These are phyloP conservation scores for Trichoderma erinaceum DNA, from an alignment of 495 filamentous ascomycete genomes.

Conservation along the genomic window DNA sequence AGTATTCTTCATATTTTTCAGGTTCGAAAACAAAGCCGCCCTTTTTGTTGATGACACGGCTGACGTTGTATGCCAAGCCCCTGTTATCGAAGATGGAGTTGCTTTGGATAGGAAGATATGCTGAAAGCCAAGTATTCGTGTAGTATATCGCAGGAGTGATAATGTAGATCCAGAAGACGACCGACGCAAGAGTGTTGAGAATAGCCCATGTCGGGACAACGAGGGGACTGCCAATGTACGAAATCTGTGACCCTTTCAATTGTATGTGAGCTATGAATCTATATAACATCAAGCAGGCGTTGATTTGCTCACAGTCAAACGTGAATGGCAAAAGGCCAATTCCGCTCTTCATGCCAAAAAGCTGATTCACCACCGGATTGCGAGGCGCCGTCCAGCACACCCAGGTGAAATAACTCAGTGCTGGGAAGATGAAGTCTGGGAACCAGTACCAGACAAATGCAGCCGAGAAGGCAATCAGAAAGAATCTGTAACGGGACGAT, in stretches of 20 bases:
- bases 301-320: background rate
- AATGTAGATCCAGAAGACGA: constrained; percentile 17
- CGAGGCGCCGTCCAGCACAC: constrained; percentile 30
- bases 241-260: background rate
- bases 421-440: constrained; percentile 26
- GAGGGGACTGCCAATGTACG: background rate
- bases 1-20: constrained; percentile 30
- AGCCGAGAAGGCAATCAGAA: constrained; percentile 21
- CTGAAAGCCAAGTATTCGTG: constrained; percentile 28
- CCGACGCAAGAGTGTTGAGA: background rate
- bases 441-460: constrained; percentile 30
- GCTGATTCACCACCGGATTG: constrained; percentile 27
- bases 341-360: constrained; percentile 23
- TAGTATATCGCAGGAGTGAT: constrained; percentile 30
- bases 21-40: constrained; percentile 25
- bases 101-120: constrained; percentile 31
- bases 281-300: background rate
- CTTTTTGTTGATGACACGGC: constrained; percentile 22
- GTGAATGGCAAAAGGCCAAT: constrained; percentile 10
- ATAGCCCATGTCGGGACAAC: background rate
- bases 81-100: constrained; percentile 32
- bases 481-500: constrained; percentile 17
- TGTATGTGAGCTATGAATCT: background rate
- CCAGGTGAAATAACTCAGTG: constrained; percentile 26
- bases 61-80: constrained; percentile 28